Conservation (phyloP, 2,329 filamentous ascomycete genomes). For the Lachnellula cervina region DNA sequence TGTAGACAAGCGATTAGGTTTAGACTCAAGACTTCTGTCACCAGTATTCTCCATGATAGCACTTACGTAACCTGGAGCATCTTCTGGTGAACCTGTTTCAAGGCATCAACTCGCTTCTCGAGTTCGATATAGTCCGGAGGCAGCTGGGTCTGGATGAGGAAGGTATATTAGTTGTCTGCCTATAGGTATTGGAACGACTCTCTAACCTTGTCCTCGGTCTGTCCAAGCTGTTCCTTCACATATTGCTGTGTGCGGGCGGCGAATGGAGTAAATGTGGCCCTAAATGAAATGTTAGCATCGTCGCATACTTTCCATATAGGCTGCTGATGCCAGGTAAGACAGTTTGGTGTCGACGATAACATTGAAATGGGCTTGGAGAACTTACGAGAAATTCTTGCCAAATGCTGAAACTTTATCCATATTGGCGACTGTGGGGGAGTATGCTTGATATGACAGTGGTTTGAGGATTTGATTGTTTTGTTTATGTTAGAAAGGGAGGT, state of each 20-base stretch:
- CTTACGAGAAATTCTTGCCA: constrained; percentile 65
- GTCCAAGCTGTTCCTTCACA: constrained; percentile 95
- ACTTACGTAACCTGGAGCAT: constrained; percentile 91
- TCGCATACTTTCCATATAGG: constrained; percentile 30
- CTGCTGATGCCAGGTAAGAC: constrained; percentile 11
- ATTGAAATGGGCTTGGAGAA: constrained; percentile 11
- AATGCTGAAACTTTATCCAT: constrained; percentile 70
- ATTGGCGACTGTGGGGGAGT: constrained; percentile 10
- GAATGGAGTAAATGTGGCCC: constrained; percentile 84
- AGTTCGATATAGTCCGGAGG: constrained; percentile 97
- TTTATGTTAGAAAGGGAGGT: constrained; percentile 9
- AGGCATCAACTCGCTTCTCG: constrained; percentile 95
- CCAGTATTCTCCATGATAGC: constrained; percentile 22
- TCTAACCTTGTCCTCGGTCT: constrained; percentile 83
- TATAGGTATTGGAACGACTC: neutral
- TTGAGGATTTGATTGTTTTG: constrained; percentile 6
- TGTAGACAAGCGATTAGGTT: constrained; percentile 34
- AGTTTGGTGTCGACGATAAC: constrained; percentile 3
- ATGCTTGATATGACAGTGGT: constrained; percentile 10
- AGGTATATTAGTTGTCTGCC: constrained; percentile 5
- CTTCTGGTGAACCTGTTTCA: constrained; percentile 96
- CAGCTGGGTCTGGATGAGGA: constrained; percentile 69
- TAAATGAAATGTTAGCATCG: constrained; percentile 47
- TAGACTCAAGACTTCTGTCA: neutral
- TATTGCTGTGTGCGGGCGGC: constrained; percentile 93